Percentiles rank a stretch among this genome's conserved stretches.
Conservation (phyloP, 1,139 yeast species). For the Yamadazyma diddensiae region DNA sequence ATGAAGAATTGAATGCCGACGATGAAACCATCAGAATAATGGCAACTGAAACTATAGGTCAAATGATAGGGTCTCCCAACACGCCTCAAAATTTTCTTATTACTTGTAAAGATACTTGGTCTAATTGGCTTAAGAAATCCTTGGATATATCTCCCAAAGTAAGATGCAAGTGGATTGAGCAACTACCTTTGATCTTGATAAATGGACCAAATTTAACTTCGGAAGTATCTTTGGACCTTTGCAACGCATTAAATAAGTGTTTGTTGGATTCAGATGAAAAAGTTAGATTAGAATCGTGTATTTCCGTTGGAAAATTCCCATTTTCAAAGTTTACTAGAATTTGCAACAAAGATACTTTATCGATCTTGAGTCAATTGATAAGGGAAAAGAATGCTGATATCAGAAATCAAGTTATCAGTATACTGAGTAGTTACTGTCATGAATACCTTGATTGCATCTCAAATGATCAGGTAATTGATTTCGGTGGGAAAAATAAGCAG, state of each 20-base stretch:
- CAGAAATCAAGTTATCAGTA: slow-evolving; percentile 57
- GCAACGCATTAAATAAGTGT: slow-evolving; percentile 62
- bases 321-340: slow-evolving; percentile 42
- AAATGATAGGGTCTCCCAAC: slow-evolving; percentile 47
- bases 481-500: slow-evolving; percentile 24
- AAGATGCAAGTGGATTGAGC: slow-evolving; percentile 68
- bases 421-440: slow-evolving; percentile 56
- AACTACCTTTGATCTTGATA: slow-evolving; percentile 33
- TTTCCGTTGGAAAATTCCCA: slow-evolving; percentile 40
- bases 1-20: slow-evolving; percentile 77
- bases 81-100: slow-evolving; percentile 51
- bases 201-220: slow-evolving; percentile 40
- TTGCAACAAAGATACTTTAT: slow-evolving; percentile 46
- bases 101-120: slow-evolving; percentile 61
- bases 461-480: slow-evolving; percentile 22
- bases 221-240: slow-evolving; percentile 52
- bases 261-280: slow-evolving; percentile 73
- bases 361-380: slow-evolving; percentile 56
- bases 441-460: slow-evolving; percentile 21
- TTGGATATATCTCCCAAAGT: slow-evolving; percentile 67
- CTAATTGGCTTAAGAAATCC: slow-evolving; percentile 68
- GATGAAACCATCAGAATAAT: slow-evolving; percentile 58
- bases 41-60: slow-evolving; percentile 75
- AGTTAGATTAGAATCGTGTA: slow-evolving; percentile 65
- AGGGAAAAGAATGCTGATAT: slow-evolving; percentile 69